phyloP scores from a whole-genome alignment of 2,329 filamentous ascomycete species.

The Aspergillus latus region DNA sequence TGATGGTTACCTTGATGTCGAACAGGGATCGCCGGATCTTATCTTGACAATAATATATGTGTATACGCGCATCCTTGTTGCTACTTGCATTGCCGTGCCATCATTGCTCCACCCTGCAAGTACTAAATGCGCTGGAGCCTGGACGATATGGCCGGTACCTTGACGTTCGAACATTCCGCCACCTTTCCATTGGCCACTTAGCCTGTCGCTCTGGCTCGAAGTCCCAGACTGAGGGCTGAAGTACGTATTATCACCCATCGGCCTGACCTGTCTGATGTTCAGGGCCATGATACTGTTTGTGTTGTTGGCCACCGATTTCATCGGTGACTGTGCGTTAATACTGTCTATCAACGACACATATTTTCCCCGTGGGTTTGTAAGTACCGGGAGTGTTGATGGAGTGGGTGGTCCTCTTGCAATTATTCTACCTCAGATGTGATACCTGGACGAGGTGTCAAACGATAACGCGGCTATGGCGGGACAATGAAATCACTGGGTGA shows the following conservation, averaged over 20 bases:
- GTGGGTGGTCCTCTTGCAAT: not conserved
- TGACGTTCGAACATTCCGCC: constrained; percentile 18
- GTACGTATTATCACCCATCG: not conserved
- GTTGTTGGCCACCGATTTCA: not conserved
- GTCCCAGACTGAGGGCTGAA: not conserved
- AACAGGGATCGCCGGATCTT: not conserved
- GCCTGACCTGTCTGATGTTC: not conserved
- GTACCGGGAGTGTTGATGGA: not conserved
- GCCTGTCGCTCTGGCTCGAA: not conserved
- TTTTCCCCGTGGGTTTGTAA: not conserved
- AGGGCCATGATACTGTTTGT: not conserved
- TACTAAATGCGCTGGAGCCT: not conserved
- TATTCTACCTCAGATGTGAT: not conserved
- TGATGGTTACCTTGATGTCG: not conserved
- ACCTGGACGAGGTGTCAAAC: constrained; percentile 2
- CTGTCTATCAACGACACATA: not conserved
- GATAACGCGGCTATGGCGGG: constrained; percentile 24
- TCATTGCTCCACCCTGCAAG: not conserved
- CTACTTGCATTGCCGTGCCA: constrained; percentile 1
- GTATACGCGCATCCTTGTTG: not conserved
- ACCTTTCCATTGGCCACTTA: constrained; percentile 15
- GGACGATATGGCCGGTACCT: not conserved
- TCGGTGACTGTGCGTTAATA: not conserved
- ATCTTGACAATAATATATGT: not conserved
- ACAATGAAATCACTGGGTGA: not conserved